These are phyloP conservation scores for Rutstroemia sp. DNA, from an alignment of 2,329 filamentous ascomycete species.

Conservation along the genomic window DNA sequence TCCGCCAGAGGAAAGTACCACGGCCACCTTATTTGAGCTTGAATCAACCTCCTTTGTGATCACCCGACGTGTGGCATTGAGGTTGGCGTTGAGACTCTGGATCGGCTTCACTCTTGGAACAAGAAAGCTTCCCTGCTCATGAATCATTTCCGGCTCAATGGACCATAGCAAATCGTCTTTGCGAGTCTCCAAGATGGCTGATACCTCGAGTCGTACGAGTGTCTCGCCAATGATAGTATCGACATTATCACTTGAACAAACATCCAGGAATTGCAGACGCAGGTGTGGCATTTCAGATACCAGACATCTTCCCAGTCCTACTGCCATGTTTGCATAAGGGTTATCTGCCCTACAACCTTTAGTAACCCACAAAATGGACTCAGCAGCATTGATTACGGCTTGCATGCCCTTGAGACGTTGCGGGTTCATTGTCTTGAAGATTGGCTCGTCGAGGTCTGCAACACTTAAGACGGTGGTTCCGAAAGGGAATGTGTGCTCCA, in stretches of 20 bases:
- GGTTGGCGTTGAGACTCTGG: conserved; percentile 8
- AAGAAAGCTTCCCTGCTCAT: conserved; percentile 8
- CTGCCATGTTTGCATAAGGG: conserved; percentile 14
- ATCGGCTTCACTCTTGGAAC: conserved; percentile 15
- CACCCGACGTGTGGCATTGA: conserved; percentile 10
- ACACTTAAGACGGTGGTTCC: conserved; percentile 16
- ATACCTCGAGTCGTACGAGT: conserved; percentile 1
- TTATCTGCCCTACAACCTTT: conserved; percentile 6
- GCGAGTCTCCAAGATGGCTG: not conserved
- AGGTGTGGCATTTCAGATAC: conserved; percentile 17
- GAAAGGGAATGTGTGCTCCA: conserved; percentile 1
- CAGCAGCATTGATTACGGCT: not conserved
- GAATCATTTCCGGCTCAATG: conserved; percentile 15
- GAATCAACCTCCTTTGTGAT: conserved; percentile 10
- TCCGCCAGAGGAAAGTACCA: not conserved
- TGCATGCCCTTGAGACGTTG: not conserved
- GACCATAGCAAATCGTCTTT: conserved; percentile 11
- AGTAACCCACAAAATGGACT: conserved; percentile 17
- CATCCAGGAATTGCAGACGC: conserved; percentile 16
- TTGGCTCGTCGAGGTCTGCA: conserved; percentile 28
- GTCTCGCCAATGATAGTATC: conserved; percentile 14
- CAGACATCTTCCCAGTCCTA: conserved; percentile 16
- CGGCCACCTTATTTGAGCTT: not conserved
- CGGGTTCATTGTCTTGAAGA: not conserved
- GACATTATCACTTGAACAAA: conserved; percentile 5